Evolutionary conservation across 306 rosid genomes (phyloP).

Genomic region (Prunus dulcis): DNA sequence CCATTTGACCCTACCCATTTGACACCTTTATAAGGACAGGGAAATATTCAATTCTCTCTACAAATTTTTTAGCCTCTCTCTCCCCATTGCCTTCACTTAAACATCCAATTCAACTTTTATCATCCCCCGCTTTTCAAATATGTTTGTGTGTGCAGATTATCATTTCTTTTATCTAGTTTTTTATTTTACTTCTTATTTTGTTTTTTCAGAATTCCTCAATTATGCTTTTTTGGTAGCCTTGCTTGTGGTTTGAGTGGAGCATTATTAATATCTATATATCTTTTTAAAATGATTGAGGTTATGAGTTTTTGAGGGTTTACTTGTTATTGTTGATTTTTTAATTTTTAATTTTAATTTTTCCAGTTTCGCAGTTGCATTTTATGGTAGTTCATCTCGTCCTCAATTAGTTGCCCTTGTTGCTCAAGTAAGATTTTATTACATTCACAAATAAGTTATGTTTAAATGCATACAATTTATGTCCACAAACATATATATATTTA

Average conservation of each 20-base stretch:
- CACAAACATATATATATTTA: neutral
- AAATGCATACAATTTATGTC: slow-evolving; percentile 1
- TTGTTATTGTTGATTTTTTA: slow-evolving; percentile 9
- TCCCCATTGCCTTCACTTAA: neutral
- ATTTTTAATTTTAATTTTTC: neutral
- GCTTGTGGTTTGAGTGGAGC: slow-evolving; percentile 2
- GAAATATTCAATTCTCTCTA: too few species aligned
- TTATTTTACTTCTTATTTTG: neutral
- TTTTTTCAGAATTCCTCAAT: neutral
- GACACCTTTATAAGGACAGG: too few species aligned
- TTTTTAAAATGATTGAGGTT: slow-evolving; percentile 8
- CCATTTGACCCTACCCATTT: neutral
- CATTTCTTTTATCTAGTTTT: neutral
- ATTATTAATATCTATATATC: neutral
- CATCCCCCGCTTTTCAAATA: neutral
- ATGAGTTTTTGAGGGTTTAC: slow-evolving; percentile 9
- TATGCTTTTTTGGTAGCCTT: neutral
- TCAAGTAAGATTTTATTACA: slow-evolving; percentile 57
- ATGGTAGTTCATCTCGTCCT: slow-evolving; percentile 73
- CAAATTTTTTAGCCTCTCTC: too few species aligned
- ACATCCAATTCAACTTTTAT: neutral
- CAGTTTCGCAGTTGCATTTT: slow-evolving; percentile 92
- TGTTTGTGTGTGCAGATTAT: neutral
- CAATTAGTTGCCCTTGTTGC: slow-evolving; percentile 94
- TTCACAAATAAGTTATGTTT: slow-evolving; percentile 9